Evolutionary conservation across 768 basidiomycete species (phyloP).

Genomic region (Podaxis pistillaris): DNA sequence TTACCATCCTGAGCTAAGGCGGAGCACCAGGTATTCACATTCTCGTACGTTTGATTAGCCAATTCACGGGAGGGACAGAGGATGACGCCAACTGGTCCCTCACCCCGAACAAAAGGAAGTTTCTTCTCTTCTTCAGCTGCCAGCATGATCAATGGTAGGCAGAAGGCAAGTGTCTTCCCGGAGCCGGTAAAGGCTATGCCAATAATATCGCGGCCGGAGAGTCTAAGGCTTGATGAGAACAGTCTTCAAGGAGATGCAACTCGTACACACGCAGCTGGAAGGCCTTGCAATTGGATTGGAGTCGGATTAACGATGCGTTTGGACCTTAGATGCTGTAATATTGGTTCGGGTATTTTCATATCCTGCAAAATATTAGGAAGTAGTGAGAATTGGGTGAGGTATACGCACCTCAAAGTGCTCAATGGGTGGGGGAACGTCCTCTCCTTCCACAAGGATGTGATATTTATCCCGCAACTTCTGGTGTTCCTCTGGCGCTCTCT

Average conservation of each 20-base stretch:
- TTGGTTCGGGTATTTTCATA: constrained; percentile 94
- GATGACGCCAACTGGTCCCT: constrained; percentile 96
- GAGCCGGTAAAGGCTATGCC: constrained; percentile 99
- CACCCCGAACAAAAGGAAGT: constrained; percentile 85
- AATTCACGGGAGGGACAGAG: constrained; percentile 97
- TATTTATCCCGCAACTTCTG: constrained; percentile 80
- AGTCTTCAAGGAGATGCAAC: constrained; percentile 9
- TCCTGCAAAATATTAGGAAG: constrained; percentile 50
- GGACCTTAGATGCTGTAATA: constrained; percentile 78
- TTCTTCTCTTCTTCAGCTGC: constrained; percentile 92
- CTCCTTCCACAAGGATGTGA: constrained; percentile 94
- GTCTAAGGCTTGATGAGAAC: constrained; percentile 46
- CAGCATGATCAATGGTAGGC: constrained; percentile 95
- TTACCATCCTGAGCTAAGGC: constrained; percentile 75
- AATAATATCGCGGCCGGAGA: constrained; percentile 95
- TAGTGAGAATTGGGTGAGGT: neutral
- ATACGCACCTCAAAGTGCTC: constrained; percentile 71
- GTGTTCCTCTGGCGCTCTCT: constrained; percentile 67
- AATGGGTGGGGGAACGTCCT: constrained; percentile 91
- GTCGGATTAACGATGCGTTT: constrained; percentile 88
- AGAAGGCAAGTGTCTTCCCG: constrained; percentile 98
- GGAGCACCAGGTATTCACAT: constrained; percentile 81
- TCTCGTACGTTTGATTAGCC: constrained; percentile 96
- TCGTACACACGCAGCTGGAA: constrained; percentile 84
- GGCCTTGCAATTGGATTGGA: constrained; percentile 96